A percentile compares a stretch with the other conserved stretches of the same genome.
Evolutionary conservation across 2,329 filamentous ascomycete genomes (phyloP).

Genomic region (Fragosphaeria purpurea): DNA sequence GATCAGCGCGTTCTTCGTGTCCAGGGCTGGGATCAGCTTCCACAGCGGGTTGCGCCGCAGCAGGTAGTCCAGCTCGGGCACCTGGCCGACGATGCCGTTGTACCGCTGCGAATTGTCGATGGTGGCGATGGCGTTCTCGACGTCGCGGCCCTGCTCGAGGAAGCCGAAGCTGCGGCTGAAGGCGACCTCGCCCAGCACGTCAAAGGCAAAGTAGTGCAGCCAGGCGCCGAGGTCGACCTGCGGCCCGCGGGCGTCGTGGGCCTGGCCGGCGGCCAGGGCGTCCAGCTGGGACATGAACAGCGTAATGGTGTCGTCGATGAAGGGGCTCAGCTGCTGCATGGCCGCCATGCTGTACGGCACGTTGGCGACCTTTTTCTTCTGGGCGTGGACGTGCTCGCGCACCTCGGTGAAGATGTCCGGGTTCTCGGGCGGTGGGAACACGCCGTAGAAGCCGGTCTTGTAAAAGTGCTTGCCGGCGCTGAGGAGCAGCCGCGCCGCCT

Average conservation of each 20-base stretch:
- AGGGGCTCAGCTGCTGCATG: conserved; percentile 41
- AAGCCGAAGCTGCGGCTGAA: conserved; percentile 45
- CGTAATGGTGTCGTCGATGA: conserved; percentile 42
- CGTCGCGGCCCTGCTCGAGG: conserved; percentile 37
- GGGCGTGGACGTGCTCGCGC: conserved; percentile 42
- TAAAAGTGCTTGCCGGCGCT: conserved; percentile 41
- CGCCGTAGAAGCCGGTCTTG: conserved; percentile 43
- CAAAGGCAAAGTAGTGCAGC: conserved; percentile 35
- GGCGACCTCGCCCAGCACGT: conserved; percentile 41
- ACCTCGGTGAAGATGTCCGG: conserved; percentile 49
- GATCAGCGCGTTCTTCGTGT: conserved; percentile 35
- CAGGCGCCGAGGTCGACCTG: conserved; percentile 37
- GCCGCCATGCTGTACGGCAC: conserved; percentile 43
- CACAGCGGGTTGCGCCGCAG: conserved; percentile 40
- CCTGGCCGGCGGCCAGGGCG: conserved; percentile 20
- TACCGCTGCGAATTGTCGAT: conserved; percentile 44
- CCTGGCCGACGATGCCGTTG: conserved; percentile 41
- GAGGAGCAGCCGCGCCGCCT: conserved; percentile 34
- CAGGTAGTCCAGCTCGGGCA: conserved; percentile 38
- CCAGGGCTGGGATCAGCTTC: conserved; percentile 31
- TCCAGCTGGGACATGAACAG: conserved; percentile 33
- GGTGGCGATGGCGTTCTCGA: conserved; percentile 40
- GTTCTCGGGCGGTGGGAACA: conserved; percentile 47
- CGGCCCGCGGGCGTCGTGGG: conserved; percentile 9
- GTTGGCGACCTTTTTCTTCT: conserved; percentile 43